Evolutionary conservation across 768 basidiomycete genomes (phyloP), one percentile per base, ranked within the genome.

Genomic region (Macrolepiota dolichaula): DNA sequence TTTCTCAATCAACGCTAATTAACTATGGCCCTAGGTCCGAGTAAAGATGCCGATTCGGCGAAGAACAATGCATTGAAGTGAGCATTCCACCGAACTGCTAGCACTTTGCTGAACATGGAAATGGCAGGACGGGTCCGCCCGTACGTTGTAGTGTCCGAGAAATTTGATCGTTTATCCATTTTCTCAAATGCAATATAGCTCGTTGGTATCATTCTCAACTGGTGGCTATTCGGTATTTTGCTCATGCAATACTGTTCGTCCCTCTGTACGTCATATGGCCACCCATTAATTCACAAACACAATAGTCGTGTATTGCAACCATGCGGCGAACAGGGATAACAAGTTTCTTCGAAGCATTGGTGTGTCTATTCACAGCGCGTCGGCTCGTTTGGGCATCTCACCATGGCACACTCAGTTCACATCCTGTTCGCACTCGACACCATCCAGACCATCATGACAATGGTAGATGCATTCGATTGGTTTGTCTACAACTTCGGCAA

Each of bases 171-270:
- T 27, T 13, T 27, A 6, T 24, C 13, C 19, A 49, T 19, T 10
- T 47, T 17, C 15, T 7, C 25, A 24, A 11, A 47, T 10, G 7
- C 7, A 6, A 19, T 2, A 4, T 42, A 40, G 29, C 9, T 51
- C 11, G 59, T 60, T 9, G 52, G 51, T 22, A 53, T 60, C 46
- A 9, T 53, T 19, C 59, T 60, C 11, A 60, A 54, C 27, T 60
- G 59, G 59, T 60, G 59, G 59, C 52, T 60, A n/a, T 60, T 35
- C 37, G 59, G 59, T 15, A 60, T 60, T 22, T 42, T 60, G 9
- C 10, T 60, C 29, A 60, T 60, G 59, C 59, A 60, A 54, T 60
- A 60, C 29, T 38, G 59, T 60, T 29, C 7, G 59, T 54, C 32
- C 11, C 15, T 7, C 24, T 1, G 10, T 46, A 19, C 22, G 15